Percentiles rank a stretch among this genome's conserved stretches.
phyloP scores from a whole-genome alignment of 345 rosid species.

The Bruguiera gymnorhiza region DNA sequence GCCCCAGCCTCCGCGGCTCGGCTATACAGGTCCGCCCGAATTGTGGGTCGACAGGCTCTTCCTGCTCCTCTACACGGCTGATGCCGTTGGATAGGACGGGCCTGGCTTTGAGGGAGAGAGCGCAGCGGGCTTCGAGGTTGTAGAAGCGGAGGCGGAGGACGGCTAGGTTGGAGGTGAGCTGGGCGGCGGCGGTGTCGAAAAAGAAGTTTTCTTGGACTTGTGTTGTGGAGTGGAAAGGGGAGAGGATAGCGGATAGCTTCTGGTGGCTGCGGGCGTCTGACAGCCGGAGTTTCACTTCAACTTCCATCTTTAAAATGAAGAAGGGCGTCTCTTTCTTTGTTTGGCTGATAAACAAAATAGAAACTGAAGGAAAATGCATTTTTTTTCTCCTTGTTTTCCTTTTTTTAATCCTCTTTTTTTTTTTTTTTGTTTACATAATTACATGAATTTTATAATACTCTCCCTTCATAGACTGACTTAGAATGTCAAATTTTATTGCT shows the following conservation, averaged over 20 bases:
- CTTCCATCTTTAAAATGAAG: constrained; percentile 12
- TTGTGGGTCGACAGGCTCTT: constrained; percentile 23
- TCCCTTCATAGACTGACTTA: too few species aligned
- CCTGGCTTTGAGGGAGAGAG: constrained; percentile 24
- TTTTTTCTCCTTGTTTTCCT: too few species aligned
- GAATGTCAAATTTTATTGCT: too few species aligned
- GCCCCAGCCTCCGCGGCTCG: constrained; percentile 14
- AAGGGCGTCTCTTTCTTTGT: too few species aligned
- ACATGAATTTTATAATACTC: too few species aligned
- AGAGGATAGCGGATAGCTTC: constrained; percentile 22
- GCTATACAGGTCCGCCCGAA: constrained; percentile 16
- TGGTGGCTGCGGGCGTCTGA: constrained; percentile 20
- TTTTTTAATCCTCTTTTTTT: too few species aligned
- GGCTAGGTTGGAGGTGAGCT: constrained; percentile 21
- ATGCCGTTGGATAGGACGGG: constrained; percentile 22
- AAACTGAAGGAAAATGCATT: too few species aligned
- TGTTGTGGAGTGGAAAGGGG: constrained; percentile 22
- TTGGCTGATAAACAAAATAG: too few species aligned
- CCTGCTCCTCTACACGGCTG: constrained; percentile 29
- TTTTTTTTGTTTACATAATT: too few species aligned
- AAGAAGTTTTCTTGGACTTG: constrained; percentile 26
- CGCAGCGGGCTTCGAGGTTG: constrained; percentile 25
- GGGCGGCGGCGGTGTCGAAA: constrained; percentile 21
- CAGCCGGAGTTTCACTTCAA: constrained; percentile 25
- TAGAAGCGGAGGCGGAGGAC: constrained; percentile 29